Evolutionary conservation across 306 rosid species (phyloP).

Genomic region (barrel medic (Medicago truncatula)): MtrunA17r5.0-ANR NC_053046.1:30286501-30287000

Average conservation of each 20-base stretch:
- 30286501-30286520: too few relatives aligned
- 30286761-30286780: constrained; percentile 84
- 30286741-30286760: constrained; percentile 6
- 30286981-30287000: neutral
- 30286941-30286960: neutral
- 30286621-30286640: neutral
- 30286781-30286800: constrained; percentile 86
- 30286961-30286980: neutral
- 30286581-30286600: too few relatives aligned
- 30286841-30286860: constrained; percentile 90
- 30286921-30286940: constrained; percentile 79
- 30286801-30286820: constrained; percentile 83
- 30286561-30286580: neutral
- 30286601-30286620: neutral
- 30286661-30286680: constrained; percentile 11
- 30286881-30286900: constrained; percentile 77
- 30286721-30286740: neutral
- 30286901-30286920: constrained; percentile 70
- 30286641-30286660: neutral
- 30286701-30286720: neutral
- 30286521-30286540: neutral
- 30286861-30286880: constrained; percentile 82
- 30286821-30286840: constrained; percentile 87
- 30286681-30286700: neutral
- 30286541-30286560: neutral